Percentiles rank a stretch among this genome's conserved stretches.
phyloP scores from a whole-genome alignment of 371 early-diverging fungal species.

The Edhazardia aedis region DNA sequence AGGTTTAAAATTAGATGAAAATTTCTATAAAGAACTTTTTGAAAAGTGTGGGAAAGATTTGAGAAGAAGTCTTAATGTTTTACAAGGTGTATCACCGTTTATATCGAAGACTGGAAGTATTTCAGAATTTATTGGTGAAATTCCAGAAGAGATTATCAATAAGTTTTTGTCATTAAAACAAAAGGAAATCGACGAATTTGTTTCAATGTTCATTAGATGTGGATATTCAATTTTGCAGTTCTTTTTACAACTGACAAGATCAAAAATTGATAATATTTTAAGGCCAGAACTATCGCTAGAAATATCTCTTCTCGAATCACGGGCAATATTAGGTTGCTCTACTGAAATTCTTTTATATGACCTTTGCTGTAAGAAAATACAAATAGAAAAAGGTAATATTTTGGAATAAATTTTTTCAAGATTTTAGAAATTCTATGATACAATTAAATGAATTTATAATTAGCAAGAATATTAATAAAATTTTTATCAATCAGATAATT shows the following conservation, averaged over 20 bases:
- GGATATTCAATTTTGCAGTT: constrained; percentile 36
- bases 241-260: constrained; percentile 21
- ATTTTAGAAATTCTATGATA: too few species aligned
- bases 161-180: constrained; percentile 13
- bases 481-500: too few species aligned
- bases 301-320: constrained; percentile 17
- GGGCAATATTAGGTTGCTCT: constrained; percentile 21
- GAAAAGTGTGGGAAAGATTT: constrained; percentile 31
- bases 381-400: too few species aligned
- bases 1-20: constrained; percentile 5
- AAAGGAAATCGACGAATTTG: constrained; percentile 8
- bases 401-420: too few species aligned
- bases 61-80: constrained; percentile 33
- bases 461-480: too few species aligned
- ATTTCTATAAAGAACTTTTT: constrained; percentile 20
- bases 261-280: too few species aligned
- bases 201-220: constrained; percentile 15
- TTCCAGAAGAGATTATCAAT: constrained; percentile 22
- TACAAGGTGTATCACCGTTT: constrained; percentile 36
- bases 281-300: too few species aligned
- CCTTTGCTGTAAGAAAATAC: constrained; percentile 15
- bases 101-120: background rate
- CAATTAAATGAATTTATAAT: too few species aligned
- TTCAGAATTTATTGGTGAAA: constrained; percentile 18
- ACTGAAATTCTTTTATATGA: constrained; percentile 24